Evolutionary conservation across 805 yeast species (phyloP).

Genomic region (Babjeviella inositovora): DNA sequence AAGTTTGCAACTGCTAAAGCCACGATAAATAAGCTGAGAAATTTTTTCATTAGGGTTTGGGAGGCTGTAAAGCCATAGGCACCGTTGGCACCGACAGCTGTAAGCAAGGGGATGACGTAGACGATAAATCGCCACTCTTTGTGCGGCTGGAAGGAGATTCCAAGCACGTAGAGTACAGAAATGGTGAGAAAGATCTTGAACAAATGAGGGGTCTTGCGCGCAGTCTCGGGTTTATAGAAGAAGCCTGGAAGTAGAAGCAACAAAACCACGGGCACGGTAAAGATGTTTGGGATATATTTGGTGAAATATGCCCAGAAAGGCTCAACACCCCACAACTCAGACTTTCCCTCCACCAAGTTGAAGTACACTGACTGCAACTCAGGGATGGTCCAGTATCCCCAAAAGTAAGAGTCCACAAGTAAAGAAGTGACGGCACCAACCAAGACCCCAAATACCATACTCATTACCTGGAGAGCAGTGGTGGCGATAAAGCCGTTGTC

Average conservation of each 20-base stretch:
- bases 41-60: slow-evolving; percentile 5
- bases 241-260: slow-evolving; percentile 17
- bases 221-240: slow-evolving; percentile 7
- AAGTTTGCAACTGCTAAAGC: slow-evolving; percentile 6
- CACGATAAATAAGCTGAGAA: neutral
- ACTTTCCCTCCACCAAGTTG: slow-evolving; percentile 63
- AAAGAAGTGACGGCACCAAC: slow-evolving; percentile 32
- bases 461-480: too few relatives aligned
- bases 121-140: slow-evolving; percentile 89
- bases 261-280: slow-evolving; percentile 27
- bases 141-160: slow-evolving; percentile 74
- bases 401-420: slow-evolving; percentile 58
- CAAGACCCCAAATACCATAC: slow-evolving; percentile 29
- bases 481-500: slow-evolving; percentile 21
- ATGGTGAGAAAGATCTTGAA: slow-evolving; percentile 32
- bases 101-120: slow-evolving; percentile 57
- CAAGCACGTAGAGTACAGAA: slow-evolving; percentile 33
- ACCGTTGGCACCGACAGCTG: slow-evolving; percentile 49
- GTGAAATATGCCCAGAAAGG: slow-evolving; percentile 58
- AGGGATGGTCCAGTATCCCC: slow-evolving; percentile 51
- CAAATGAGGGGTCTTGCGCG: slow-evolving; percentile 12
- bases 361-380: slow-evolving; percentile 59
- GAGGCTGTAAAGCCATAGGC: slow-evolving; percentile 13
- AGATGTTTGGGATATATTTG: slow-evolving; percentile 28
- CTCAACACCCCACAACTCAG: slow-evolving; percentile 73